A percentile compares a stretch with the other conserved stretches of the same genome.
These are phyloP conservation scores for Ustilaginoidea virens DNA, from an alignment of 2,329 filamentous ascomycete species.

Conservation along the genomic window DNA sequence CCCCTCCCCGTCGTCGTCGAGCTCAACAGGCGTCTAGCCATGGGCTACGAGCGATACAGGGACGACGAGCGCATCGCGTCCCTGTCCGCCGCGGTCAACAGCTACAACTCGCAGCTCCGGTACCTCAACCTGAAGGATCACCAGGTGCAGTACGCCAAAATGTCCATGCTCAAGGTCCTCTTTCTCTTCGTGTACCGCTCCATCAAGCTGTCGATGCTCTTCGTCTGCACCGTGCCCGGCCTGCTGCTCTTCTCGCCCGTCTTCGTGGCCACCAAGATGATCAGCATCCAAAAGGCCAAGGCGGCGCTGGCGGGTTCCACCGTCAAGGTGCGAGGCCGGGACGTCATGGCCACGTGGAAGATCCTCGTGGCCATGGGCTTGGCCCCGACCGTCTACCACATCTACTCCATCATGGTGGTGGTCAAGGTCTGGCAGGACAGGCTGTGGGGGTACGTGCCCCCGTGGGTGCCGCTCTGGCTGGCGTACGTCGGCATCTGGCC, in stretches of 20 bases:
- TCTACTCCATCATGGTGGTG: slow-evolving; percentile 62
- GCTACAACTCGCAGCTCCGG: slow-evolving; percentile 76
- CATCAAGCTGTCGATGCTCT: slow-evolving; percentile 59
- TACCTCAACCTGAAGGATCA: slow-evolving; percentile 84
- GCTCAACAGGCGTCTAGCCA: slow-evolving; percentile 77
- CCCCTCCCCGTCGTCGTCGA: slow-evolving; percentile 87
- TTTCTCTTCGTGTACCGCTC: slow-evolving; percentile 67
- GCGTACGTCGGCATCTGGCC: slow-evolving; percentile 62
- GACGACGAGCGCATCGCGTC: slow-evolving; percentile 70
- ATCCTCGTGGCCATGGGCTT: slow-evolving; percentile 75
- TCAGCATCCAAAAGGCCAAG: slow-evolving; percentile 67
- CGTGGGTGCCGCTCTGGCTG: slow-evolving; percentile 65
- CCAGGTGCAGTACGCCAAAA: slow-evolving; percentile 81
- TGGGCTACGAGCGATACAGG: slow-evolving; percentile 87
- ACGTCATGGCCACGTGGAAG: slow-evolving; percentile 93
- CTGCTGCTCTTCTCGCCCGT: slow-evolving; percentile 77
- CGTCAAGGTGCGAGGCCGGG: slow-evolving; percentile 75
- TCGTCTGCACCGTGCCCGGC: slow-evolving; percentile 71
- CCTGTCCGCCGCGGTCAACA: slow-evolving; percentile 58
- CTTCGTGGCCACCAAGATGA: slow-evolving; percentile 69
- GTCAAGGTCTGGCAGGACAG: slow-evolving; percentile 70
- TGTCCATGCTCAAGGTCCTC: slow-evolving; percentile 63
- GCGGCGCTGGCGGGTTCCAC: slow-evolving; percentile 73
- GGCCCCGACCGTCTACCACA: slow-evolving; percentile 66
- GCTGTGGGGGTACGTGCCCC: slow-evolving; percentile 66